Evolutionary conservation across 2,329 filamentous ascomycete species (phyloP), one percentile per base, ranked within the genome.

Genomic region (Aspergillus fijiensis): DNA sequence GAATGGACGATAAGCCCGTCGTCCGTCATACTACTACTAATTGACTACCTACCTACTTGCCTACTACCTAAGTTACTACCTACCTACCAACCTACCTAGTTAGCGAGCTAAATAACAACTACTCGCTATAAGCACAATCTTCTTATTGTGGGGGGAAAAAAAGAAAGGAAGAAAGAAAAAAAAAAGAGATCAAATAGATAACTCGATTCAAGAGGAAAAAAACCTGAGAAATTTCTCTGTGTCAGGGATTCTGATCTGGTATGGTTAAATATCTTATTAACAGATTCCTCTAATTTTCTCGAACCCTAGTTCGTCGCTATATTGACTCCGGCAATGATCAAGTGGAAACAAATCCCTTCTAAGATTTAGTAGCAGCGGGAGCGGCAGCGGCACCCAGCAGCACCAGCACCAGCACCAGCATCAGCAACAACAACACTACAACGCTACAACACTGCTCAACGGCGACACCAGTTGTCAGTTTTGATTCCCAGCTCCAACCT

Each of bases 1-100:
- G 51, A 52, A 52, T 33, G 33, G 51, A 52, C 25, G 51, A 52
- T 52, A 52, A 52, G 51, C 51, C 51, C 33, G 51, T 52, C 33
- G 27, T 27, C 33, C 27, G 50, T 33, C 27, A 33, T 33, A 21
- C 29, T 21, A 51, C 33, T 21, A 23, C 6, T 21, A 35, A 35
- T n/a, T 21, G 25, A 21, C 19, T 21, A 25, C 29, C 16, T 11
- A 21, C 27, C 12, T 51, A 19, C 12, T 39, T 29, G 9, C 27
- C 27, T 29, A 29, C 27, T 23, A 23, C 23, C 2, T 23, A 23
- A 3, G 2, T 3, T 23, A 23, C 23, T 23, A 23, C 23, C 23
- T 19, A 19, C 19, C 19, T 23, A 23, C 23, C 23, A 23, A 29
- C 27, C 27, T 29, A 29, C 27, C 27, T 29, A 29, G 27, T 29